Evolutionary conservation across 176 grass and related monocot species (phyloP).

Genomic region (Elymus sibiricus): DNA sequence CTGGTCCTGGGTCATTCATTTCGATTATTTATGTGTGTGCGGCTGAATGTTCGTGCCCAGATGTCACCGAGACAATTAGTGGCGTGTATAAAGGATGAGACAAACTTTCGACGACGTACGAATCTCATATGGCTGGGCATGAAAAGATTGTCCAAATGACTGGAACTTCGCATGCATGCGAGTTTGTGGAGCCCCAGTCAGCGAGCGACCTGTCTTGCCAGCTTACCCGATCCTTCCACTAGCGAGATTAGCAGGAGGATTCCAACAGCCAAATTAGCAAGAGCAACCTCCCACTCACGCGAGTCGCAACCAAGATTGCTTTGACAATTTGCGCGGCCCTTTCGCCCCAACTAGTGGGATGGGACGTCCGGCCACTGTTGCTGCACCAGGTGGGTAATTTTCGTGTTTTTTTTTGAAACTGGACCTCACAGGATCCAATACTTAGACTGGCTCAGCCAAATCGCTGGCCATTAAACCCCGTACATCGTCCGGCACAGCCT

Average conservation of each 20-base stretch:
- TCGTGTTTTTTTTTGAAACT: too few relatives aligned
- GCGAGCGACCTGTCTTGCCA: not conserved
- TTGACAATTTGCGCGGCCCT: not conserved
- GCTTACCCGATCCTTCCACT: not conserved
- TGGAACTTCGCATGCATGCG: not conserved
- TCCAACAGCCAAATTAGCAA: not conserved
- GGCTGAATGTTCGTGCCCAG: not conserved
- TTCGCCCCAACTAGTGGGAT: not conserved
- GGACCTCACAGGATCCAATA: too few relatives aligned
- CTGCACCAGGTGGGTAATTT: too few relatives aligned
- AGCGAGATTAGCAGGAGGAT: not conserved
- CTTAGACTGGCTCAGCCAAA: too few relatives aligned
- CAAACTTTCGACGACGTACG: not conserved
- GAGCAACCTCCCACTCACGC: not conserved
- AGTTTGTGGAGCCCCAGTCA: conserved; percentile 16
- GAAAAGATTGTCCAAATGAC: not conserved
- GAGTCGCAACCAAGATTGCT: not conserved
- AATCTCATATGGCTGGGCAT: not conserved
- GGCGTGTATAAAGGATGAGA: not conserved
- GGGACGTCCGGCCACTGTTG: not conserved
- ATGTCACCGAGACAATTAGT: not conserved
- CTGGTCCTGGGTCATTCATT: not conserved
- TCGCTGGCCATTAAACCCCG: too few relatives aligned
- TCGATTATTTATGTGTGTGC: not conserved
- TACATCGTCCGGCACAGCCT: too few relatives aligned